Conservation (phyloP, 2,329 filamentous ascomycete species). For the Colletotrichum lentis region DNA sequence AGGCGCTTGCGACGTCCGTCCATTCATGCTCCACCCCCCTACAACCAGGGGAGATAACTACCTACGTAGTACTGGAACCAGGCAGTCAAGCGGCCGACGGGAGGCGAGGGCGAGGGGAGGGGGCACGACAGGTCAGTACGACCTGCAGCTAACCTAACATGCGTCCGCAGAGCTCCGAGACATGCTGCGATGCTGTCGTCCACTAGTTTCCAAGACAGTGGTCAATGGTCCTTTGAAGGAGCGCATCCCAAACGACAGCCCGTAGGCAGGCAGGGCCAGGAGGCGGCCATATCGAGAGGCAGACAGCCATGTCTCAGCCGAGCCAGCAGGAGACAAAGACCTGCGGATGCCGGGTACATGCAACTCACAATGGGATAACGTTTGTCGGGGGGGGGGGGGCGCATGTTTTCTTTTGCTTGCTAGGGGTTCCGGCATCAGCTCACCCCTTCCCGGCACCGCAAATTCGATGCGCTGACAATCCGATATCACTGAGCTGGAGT, state of each 20-base stretch:
- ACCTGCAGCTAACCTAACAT: background rate
- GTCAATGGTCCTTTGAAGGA: background rate
- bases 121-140: background rate
- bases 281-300: too few species aligned
- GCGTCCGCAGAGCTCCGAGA: slow-evolving; percentile 5
- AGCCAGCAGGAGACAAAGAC: slow-evolving; percentile 3
- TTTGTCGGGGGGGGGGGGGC: background rate
- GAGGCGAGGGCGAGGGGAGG: background rate
- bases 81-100: background rate
- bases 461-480: background rate
- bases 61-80: background rate
- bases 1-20: background rate
- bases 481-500: background rate
- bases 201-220: background rate
- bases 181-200: background rate
- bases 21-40: background rate
- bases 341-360: background rate
- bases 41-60: background rate
- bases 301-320: slow-evolving; percentile 3
- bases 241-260: background rate
- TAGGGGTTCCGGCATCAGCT: background rate
- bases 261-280: too few species aligned
- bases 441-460: background rate
- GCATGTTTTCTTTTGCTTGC: background rate
- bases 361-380: background rate